Conservation (phyloP, 768 basidiomycete genomes). For the Boletales sp. region DNA sequence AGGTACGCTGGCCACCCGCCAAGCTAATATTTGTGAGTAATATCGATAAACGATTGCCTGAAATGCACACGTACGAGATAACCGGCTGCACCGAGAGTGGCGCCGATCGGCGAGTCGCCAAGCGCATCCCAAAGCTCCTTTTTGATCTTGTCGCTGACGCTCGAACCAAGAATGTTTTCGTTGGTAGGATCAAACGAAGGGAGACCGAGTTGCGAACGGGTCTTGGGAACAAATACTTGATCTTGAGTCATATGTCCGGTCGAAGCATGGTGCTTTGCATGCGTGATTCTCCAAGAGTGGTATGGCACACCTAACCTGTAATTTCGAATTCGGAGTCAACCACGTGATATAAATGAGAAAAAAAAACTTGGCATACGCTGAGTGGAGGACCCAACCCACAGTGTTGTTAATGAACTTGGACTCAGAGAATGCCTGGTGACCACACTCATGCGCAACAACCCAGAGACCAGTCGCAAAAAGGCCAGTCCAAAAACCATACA, state of each 20-base stretch:
- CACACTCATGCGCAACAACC: slow-evolving; percentile 94
- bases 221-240: slow-evolving; percentile 92
- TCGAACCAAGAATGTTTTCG: slow-evolving; percentile 63
- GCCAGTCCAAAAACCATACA: slow-evolving; percentile 80
- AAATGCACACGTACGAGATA: slow-evolving; percentile 51
- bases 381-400: slow-evolving; percentile 92
- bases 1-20: slow-evolving; percentile 88
- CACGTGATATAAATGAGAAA: slow-evolving; percentile 19
- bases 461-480: slow-evolving; percentile 90
- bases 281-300: slow-evolving; percentile 94
- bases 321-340: slow-evolving; percentile 16
- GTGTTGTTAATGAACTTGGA: slow-evolving; percentile 89
- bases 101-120: slow-evolving; percentile 85
- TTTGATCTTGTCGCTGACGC: slow-evolving; percentile 62
- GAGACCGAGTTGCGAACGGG: slow-evolving; percentile 69
- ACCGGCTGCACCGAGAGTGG: slow-evolving; percentile 46
- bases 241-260: slow-evolving; percentile 93
- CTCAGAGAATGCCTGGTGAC: slow-evolving; percentile 94
- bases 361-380: slow-evolving; percentile 51
- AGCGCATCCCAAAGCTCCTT: slow-evolving; percentile 80
- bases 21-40: slow-evolving; percentile 40
- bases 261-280: slow-evolving; percentile 93
- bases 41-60: not conserved
- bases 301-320: slow-evolving; percentile 89
- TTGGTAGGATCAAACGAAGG: slow-evolving; percentile 64